Percentiles rank a stretch among this genome's conserved stretches.
phyloP scores from a whole-genome alignment of 345 rosid species.

The Rhodomyrtus tomentosa region DNA sequence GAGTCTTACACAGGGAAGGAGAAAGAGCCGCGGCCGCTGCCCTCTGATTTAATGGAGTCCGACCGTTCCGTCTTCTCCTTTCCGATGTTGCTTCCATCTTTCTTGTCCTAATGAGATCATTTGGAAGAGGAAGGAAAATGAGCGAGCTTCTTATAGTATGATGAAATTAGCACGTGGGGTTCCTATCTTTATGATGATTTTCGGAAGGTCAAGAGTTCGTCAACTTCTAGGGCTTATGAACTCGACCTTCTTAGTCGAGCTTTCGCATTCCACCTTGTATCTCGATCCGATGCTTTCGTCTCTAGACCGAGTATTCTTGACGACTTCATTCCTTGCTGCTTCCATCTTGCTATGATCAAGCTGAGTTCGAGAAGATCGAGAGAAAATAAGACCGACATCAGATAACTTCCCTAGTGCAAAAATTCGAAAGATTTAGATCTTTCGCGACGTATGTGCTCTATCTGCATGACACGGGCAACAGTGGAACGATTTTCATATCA shows the following conservation, averaged over 20 bases:
- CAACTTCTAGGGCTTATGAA: background rate
- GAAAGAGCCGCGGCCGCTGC: conserved; percentile 45
- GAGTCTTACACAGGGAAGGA: conserved; percentile 31
- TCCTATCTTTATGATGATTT: background rate
- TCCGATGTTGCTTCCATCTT: background rate
- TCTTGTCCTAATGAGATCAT: background rate
- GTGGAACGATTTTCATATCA: background rate
- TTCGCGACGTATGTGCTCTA: background rate
- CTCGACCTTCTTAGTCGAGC: background rate
- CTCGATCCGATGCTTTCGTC: background rate
- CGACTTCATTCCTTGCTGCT: conserved; percentile 17
- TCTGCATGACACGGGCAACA: background rate
- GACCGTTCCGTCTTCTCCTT: background rate
- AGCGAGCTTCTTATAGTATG: background rate
- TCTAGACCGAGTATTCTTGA: background rate
- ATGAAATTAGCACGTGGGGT: background rate
- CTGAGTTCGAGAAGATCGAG: background rate
- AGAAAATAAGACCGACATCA: background rate
- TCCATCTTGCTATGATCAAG: background rate
- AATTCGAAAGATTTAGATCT: background rate
- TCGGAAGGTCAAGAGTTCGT: background rate
- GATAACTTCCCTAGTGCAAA: background rate
- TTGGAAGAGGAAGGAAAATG: background rate
- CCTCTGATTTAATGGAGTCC: conserved; percentile 19
- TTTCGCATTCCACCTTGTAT: background rate